Percentiles rank a stretch among this genome's conserved stretches.
phyloP scores from a whole-genome alignment of 176 grass and related monocot species.

The Raddia distichophylla region DNA sequence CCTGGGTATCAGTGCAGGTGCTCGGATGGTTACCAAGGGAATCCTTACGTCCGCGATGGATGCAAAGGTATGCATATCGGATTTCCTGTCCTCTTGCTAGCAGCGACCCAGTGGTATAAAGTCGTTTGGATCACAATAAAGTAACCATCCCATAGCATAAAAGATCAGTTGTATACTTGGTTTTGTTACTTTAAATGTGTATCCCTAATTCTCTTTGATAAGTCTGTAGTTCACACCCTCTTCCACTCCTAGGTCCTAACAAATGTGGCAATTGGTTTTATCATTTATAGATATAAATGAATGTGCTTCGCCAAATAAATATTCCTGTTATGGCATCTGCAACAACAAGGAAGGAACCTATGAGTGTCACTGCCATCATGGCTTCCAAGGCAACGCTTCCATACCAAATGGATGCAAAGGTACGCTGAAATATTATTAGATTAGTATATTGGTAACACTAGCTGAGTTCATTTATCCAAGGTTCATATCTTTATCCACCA shows the following conservation, averaged over 20 bases:
- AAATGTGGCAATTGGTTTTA: neutral
- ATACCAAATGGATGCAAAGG: neutral
- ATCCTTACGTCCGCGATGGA: constrained; percentile 47
- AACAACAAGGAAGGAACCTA: constrained; percentile 1
- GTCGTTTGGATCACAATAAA: too few relatives aligned
- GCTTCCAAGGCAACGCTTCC: neutral
- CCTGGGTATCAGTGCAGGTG: constrained; percentile 51
- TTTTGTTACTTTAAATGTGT: too few relatives aligned
- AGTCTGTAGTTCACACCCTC: too few relatives aligned
- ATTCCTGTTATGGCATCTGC: constrained; percentile 25
- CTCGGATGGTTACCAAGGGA: constrained; percentile 44
- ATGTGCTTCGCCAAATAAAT: neutral
- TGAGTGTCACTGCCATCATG: neutral
- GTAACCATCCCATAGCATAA: too few relatives aligned
- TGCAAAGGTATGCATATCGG: constrained; percentile 20
- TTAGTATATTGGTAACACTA: neutral
- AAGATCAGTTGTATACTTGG: too few relatives aligned
- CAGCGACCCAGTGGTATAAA: too few relatives aligned
- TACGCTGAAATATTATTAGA: neutral
- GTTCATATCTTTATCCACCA: too few relatives aligned
- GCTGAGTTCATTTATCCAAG: too few relatives aligned
- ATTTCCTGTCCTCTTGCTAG: too few relatives aligned
- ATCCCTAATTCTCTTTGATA: too few relatives aligned
- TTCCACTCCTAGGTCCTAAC: too few relatives aligned
- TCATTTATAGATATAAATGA: constrained; percentile 35